phyloP scores from a whole-genome alignment of 1,284 basidiomycete genomes.

The Filobasidium uniguttulatum region DNA sequence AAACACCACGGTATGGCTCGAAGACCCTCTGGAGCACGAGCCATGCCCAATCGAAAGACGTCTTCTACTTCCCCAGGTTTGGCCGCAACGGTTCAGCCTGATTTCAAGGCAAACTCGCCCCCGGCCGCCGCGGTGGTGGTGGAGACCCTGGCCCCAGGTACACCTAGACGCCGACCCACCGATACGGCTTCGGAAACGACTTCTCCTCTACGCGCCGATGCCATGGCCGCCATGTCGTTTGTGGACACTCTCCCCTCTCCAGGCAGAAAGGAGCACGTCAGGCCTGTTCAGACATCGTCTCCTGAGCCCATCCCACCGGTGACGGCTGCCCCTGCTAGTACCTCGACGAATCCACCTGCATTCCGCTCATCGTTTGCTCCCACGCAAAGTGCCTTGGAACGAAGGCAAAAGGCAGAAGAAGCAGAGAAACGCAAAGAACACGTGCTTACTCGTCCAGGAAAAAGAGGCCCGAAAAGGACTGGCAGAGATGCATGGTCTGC shows the following conservation, averaged over 20 bases:
- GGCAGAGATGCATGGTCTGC: constrained; percentile 50
- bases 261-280: not conserved
- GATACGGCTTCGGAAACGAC: no score
- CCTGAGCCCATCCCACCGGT: constrained; percentile 10
- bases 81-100: constrained; percentile 7
- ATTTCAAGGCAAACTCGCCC: not conserved
- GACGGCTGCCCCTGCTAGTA: constrained; percentile 4
- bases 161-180: no score
- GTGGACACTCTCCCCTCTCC: constrained; percentile 40
- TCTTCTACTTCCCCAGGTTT: constrained; percentile 11
- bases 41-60: constrained; percentile 39
- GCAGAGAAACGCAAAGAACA: constrained; percentile 54
- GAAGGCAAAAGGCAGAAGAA: constrained; percentile 65
- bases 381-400: constrained; percentile 61
- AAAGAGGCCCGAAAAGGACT: constrained; percentile 34
- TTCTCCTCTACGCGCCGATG: no score
- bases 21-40: constrained; percentile 76
- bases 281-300: no score
- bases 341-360: constrained; percentile 1
- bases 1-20: constrained; percentile 43
- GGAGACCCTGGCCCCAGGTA: not conserved
- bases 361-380: constrained; percentile 62
- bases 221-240: constrained; percentile 59
- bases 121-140: not conserved
- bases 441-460: constrained; percentile 56